These are phyloP conservation scores for Groenewaldozyma auringiensis DNA, from an alignment of 1,139 yeast genomes.

Conservation along the genomic window DNA sequence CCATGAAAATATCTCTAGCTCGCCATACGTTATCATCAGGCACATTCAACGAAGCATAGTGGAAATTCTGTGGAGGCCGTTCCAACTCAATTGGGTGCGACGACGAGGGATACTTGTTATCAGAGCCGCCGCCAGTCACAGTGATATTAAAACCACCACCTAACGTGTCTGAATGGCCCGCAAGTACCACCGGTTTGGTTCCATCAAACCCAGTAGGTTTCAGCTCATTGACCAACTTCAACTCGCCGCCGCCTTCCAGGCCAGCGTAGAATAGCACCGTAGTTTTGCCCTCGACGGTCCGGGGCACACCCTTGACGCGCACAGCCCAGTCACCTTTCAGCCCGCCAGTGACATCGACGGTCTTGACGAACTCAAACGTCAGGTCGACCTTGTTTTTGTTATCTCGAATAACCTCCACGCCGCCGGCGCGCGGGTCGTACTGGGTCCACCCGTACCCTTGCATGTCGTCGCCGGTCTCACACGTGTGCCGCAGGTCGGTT, in stretches of 20 bases:
- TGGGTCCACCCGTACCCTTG: constrained; percentile 75
- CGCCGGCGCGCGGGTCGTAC: constrained; percentile 86
- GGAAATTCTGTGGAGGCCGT: constrained; percentile 39
- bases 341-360: constrained; percentile 35
- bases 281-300: constrained; percentile 41
- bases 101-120: constrained; percentile 26
- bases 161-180: constrained; percentile 30
- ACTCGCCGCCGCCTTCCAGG: constrained; percentile 47
- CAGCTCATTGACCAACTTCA: constrained; percentile 25
- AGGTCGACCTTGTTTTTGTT: constrained; percentile 53
- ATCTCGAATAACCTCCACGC: constrained; percentile 69
- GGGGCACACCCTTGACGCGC: constrained; percentile 56
- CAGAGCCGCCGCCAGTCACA: constrained; percentile 23
- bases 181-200: constrained; percentile 21
- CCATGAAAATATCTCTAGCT: constrained; percentile 67
- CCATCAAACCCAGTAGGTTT: constrained; percentile 26
- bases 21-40: constrained; percentile 74
- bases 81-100: constrained; percentile 24
- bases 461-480: constrained; percentile 68
- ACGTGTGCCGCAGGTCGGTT: constrained; percentile 63
- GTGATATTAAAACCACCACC: constrained; percentile 28
- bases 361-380: constrained; percentile 68
- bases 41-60: constrained; percentile 61
- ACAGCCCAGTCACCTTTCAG: constrained; percentile 59
- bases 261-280: constrained; percentile 76